A percentile compares a stretch with the other conserved stretches of the same genome.
Evolutionary conservation across 1,139 yeast genomes (phyloP).

Genomic region (Lodderomyces parapsilosis): DNA sequence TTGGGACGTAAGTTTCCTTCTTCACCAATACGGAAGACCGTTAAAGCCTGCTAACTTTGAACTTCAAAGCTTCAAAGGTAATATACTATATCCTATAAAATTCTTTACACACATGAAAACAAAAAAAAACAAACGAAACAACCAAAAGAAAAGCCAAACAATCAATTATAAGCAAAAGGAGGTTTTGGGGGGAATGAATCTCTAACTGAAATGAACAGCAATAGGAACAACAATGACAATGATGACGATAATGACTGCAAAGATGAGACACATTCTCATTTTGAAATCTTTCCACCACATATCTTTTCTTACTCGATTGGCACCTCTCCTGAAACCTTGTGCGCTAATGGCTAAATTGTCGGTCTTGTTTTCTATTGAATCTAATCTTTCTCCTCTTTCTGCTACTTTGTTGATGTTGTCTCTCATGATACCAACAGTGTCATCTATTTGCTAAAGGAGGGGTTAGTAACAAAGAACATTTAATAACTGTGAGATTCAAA

Average conservation of each 20-base stretch:
- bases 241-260: constrained; percentile 75
- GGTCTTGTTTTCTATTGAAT: constrained; percentile 90
- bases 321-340: constrained; percentile 94
- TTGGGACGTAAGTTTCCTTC: too few species aligned
- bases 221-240: constrained; percentile 92
- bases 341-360: constrained; percentile 93
- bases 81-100: neutral
- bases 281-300: constrained; percentile 99
- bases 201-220: constrained; percentile 75
- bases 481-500: neutral
- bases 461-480: constrained; percentile 19
- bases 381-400: constrained; percentile 91
- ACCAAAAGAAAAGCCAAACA: neutral
- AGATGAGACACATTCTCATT: constrained; percentile 88
- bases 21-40: neutral
- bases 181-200: too few species aligned
- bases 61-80: too few species aligned
- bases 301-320: constrained; percentile 95
- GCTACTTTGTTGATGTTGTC: constrained; percentile 96
- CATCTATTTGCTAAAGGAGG: constrained; percentile 72
- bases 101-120: neutral
- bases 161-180: neutral
- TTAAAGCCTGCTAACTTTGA: neutral
- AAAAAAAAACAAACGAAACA: neutral
- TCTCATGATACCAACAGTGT: constrained; percentile 97